Base-by-base conservation (phyloP, 345 rosid species). In the Aquilaria yunnanensis region DNA sequence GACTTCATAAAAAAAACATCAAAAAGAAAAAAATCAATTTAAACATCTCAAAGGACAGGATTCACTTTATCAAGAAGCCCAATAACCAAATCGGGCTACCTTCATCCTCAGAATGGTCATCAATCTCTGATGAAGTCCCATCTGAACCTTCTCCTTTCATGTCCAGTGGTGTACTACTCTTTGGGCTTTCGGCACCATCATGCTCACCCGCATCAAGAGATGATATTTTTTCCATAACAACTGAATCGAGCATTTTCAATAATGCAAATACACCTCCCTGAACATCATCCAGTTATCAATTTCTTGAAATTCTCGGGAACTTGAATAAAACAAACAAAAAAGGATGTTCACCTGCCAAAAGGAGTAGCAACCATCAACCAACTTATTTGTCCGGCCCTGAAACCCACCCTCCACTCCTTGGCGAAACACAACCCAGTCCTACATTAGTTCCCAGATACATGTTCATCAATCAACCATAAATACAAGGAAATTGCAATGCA, bases 391-490 rank as follows among this genome's bases (percentile, higher is more conserved):
- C 85, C 97, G 81, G 67, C 99, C 99, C 77, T 94, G 99, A 78
- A 94, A 90, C 70, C 99, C 99, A 70, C 87, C 75, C 75, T 94
- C 99, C 51, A 85, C 76, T 70, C 99, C 99, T 85, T 94, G 99
- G 72, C 97, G 87, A 74, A 78, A 83, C 43, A 75, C 87, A 62
- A 80, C 83, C 97, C 99, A 94, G 74, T 81, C 83, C 99, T 94
- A 68, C 47, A 60, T 43, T 60, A 60, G 2, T 69, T 13, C 54
- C 41, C 41, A 64, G 23, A n/a, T 14, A 56, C 32, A 41, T 31
- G 16, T 57, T 14, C 45, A 23, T 34, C 41, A 48, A 60, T 9
- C 8, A 9, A 37, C 8, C 43, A 55, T 55, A 66, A n/a, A 46
- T 16, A 51, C 41, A 54, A 34, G 46, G 10, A 54, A 62, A 69